These are phyloP conservation scores for Xylaria sp. DNA, from an alignment of 2,329 filamentous ascomycete genomes.

Conservation along the genomic window DNA sequence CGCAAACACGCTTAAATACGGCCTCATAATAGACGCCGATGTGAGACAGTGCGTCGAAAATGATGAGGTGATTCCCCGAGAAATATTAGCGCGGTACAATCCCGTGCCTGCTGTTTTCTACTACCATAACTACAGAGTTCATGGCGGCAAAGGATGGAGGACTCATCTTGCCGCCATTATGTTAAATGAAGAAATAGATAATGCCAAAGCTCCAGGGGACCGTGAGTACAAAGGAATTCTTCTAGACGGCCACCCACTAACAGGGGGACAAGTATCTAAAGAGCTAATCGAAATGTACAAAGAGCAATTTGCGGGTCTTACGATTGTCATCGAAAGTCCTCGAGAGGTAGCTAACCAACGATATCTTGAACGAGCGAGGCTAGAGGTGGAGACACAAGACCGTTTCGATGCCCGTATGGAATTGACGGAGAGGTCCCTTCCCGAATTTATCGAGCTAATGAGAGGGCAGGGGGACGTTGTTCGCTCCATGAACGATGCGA, in stretches of 20 bases:
- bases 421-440: not conserved
- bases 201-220: not conserved
- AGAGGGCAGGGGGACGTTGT: not conserved
- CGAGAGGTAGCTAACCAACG: conserved; percentile 4
- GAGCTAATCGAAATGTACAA: not conserved
- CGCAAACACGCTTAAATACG: no score
- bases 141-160: not conserved
- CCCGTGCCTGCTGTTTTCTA: not conserved
- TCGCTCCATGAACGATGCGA: not conserved
- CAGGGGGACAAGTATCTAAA: not conserved
- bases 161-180: not conserved
- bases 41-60: not conserved
- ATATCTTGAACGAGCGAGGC: not conserved
- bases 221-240: conserved; percentile 4
- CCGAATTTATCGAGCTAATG: conserved; percentile 8
- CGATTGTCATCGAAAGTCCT: conserved; percentile 12
- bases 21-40: no score
- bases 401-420: conserved; percentile 4
- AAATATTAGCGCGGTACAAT: not conserved
- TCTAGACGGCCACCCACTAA: conserved; percentile 17
- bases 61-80: not conserved
- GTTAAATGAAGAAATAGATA: conserved; percentile 1
- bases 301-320: not conserved
- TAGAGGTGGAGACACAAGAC: not conserved
- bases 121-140: not conserved